Percentiles rank a stretch among this genome's conserved stretches.
These are phyloP conservation scores for Plasmopara halstedii DNA, from an alignment of 352 stramenopile genomes.

Conservation along the genomic window DNA sequence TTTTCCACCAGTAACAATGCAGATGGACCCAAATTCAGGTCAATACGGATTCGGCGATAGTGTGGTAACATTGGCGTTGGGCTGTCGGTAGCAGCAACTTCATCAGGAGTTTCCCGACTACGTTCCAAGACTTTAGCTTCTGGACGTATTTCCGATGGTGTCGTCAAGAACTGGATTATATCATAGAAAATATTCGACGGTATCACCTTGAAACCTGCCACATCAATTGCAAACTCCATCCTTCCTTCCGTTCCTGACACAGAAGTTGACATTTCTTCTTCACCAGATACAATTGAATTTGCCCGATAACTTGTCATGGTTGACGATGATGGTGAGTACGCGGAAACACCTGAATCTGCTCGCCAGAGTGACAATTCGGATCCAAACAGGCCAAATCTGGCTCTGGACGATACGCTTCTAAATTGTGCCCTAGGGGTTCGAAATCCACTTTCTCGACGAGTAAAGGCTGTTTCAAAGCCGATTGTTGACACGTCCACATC, in stretches of 20 bases:
- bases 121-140: slow-evolving; percentile 19
- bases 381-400: slow-evolving; percentile 28
- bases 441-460: slow-evolving; percentile 13
- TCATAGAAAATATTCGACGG: slow-evolving; percentile 81
- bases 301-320: slow-evolving; percentile 12
- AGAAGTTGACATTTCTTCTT: slow-evolving; percentile 6
- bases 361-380: slow-evolving; percentile 25
- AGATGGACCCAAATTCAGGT: slow-evolving; percentile 58
- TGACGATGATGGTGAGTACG: slow-evolving; percentile 20
- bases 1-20: slow-evolving; percentile 72
- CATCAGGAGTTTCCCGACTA: slow-evolving; percentile 9
- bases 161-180: slow-evolving; percentile 61
- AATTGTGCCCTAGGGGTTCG: slow-evolving; percentile 24
- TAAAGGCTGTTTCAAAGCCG: slow-evolving; percentile 36
- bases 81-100: slow-evolving; percentile 4
- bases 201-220: slow-evolving; percentile 71
- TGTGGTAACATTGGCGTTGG: slow-evolving; percentile 5
- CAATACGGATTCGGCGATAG: slow-evolving; percentile 43
- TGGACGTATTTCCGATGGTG: slow-evolving; percentile 11
- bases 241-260: slow-evolving; percentile 25
- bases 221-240: slow-evolving; percentile 63
- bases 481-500: slow-evolving; percentile 31
- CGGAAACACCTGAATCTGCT: slow-evolving; percentile 29
- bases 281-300: slow-evolving; percentile 11
- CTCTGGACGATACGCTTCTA: slow-evolving; percentile 34